Percentiles rank a stretch among this genome's conserved stretches.
phyloP scores from a whole-genome alignment of 805 yeast species.

The Diddensiella caesifluorescens region DNA sequence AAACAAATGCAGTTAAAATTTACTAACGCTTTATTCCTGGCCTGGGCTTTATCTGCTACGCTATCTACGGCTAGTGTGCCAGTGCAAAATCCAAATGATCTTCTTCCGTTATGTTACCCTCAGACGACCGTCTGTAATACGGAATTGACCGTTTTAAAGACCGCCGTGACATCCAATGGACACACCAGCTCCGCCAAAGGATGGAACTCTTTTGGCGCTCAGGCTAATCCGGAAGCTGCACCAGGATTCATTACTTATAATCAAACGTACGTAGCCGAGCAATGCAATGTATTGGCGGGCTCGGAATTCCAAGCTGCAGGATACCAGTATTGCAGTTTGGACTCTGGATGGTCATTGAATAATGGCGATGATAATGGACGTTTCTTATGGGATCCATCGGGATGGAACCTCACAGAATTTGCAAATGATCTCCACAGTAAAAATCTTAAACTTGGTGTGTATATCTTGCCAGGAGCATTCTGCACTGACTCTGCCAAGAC shows the following conservation, averaged over 20 bases:
- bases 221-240: conserved; percentile 9
- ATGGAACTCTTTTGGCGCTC: conserved; percentile 12
- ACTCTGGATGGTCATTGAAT: conserved; percentile 13
- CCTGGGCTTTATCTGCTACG: not conserved
- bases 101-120: conserved; percentile 10
- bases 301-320: conserved; percentile 9
- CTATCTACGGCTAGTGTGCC: conserved; percentile 6
- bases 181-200: conserved; percentile 8
- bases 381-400: conserved; percentile 7
- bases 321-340: conserved; percentile 11
- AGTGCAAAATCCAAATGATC: conserved; percentile 8
- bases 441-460: conserved; percentile 13
- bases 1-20: not conserved
- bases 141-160: conserved; percentile 5
- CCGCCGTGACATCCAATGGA: conserved; percentile 11
- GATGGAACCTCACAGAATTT: conserved; percentile 9
- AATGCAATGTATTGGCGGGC: conserved; percentile 11
- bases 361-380: conserved; percentile 12
- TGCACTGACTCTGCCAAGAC: conserved; percentile 10
- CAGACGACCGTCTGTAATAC: conserved; percentile 9
- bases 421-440: conserved; percentile 13
- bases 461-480: conserved; percentile 13
- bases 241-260: conserved; percentile 9
- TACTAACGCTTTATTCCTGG: not conserved
- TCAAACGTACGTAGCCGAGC: conserved; percentile 10